A percentile compares a stretch with the other conserved stretches of the same genome.
Conservation (phyloP, 441 rosid genomes). For the Gossypium davidsonii region DNA sequence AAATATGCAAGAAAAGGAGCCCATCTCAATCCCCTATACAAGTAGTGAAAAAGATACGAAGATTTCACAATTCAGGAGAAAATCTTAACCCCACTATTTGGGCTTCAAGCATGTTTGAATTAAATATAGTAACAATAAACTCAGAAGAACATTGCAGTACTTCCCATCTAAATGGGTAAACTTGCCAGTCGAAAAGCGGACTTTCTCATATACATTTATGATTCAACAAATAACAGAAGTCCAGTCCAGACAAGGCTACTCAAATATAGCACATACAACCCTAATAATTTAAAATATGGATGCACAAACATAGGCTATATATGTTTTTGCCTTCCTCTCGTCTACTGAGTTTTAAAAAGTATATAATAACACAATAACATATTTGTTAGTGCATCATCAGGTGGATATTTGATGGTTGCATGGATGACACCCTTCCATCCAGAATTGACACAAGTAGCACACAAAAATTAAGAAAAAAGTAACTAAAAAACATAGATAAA, state of each 20-base stretch:
- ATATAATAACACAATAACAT: background rate
- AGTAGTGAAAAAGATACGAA: background rate
- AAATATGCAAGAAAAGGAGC: background rate
- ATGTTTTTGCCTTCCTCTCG: background rate
- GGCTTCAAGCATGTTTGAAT: background rate
- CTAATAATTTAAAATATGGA: background rate
- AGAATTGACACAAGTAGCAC: slow-evolving; percentile 3
- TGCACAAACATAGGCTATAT: background rate
- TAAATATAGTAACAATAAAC: background rate
- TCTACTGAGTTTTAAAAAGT: background rate
- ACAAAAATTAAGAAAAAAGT: slow-evolving; percentile 2
- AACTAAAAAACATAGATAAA: slow-evolving; percentile 18
- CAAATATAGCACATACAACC: background rate
- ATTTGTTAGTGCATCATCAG: background rate
- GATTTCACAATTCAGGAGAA: background rate
- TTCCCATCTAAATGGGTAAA: background rate
- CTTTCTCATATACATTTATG: background rate
- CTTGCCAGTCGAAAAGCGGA: background rate
- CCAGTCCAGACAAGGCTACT: background rate
- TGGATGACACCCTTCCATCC: background rate
- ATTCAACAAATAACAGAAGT: background rate
- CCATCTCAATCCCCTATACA: slow-evolving; percentile 1
- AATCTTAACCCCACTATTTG: background rate
- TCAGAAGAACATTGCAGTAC: background rate
- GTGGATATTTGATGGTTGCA: slow-evolving; percentile 1